Base-by-base conservation (phyloP, 768 basidiomycete genomes). In the Boletellus sp. region DNA sequence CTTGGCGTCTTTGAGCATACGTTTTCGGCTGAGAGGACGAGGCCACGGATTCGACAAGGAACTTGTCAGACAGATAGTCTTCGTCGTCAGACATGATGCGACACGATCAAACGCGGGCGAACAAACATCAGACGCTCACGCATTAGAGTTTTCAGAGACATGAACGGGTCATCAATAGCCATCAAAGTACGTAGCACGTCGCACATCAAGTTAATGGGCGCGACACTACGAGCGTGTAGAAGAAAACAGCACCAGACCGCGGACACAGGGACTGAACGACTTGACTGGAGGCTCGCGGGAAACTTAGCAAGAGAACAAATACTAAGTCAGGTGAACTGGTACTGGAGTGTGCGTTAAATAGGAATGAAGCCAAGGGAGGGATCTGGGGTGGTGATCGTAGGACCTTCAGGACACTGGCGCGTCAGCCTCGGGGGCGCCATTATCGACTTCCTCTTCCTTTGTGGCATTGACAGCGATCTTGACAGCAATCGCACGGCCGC, bases 381-480 rank as follows among this genome's bases (percentile, higher is more conserved):
- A 63, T 54, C 57, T 62, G 55, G 52, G 36, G 31, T 52, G 41
- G 28, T 53, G 53, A 45, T 55, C 56, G 54, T 33, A 35, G 42
- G 39, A 48, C 50, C 47, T 46, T 72, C 57, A 60, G 49, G 47
- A 57, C 10, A 58, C 58, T 38, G 59, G 59, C 48, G 69, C 62
- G 28, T 69, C 64, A 39, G 54, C 68, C 46, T 72, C 73, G 33
- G 50, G 54, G 37, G 47, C 65, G 17, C 56, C 67, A n/a, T 63
- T 61, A 45, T 73, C 79, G 32, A 65, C 70, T 35, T 77, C 79
- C 47, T 85, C 83, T 51, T 79, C 79, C 53, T 76, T 79, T 62
- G 80, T 76, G 46, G 86, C 76, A 72, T 95, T 92, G 70, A 97
- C 91, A 45, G 95, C 95, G 57, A 99, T 78, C 78, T 96, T 97